Conservation (phyloP, 2,329 filamentous ascomycete species). For the Hypoxylon sp. region DNA sequence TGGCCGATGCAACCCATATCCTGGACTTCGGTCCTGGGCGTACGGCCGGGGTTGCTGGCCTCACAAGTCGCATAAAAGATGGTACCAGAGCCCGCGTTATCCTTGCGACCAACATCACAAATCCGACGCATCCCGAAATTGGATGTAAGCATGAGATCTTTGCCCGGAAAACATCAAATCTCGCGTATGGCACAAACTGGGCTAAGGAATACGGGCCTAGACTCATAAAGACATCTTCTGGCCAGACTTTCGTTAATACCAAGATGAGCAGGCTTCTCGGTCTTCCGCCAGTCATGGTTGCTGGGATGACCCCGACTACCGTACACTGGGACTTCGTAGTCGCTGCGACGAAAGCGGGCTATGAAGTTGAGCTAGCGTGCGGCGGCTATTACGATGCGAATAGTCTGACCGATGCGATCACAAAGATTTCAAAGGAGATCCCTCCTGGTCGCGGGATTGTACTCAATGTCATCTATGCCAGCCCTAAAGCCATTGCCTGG, state of each 20-base stretch:
- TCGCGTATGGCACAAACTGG: slow-evolving; percentile 57
- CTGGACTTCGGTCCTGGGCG: slow-evolving; percentile 55
- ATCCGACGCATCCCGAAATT: slow-evolving; percentile 43
- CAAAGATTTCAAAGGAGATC: slow-evolving; percentile 60
- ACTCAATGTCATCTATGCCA: slow-evolving; percentile 68
- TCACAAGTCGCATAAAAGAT: slow-evolving; percentile 51
- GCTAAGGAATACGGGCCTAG: slow-evolving; percentile 42
- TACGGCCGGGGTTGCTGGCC: slow-evolving; percentile 50
- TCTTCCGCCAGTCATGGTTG: slow-evolving; percentile 62
- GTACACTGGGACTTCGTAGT: slow-evolving; percentile 65
- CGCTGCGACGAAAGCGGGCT: slow-evolving; percentile 67
- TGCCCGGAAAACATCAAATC: slow-evolving; percentile 76
- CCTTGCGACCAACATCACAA: slow-evolving; percentile 45
- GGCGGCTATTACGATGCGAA: slow-evolving; percentile 65
- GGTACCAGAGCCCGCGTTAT: slow-evolving; percentile 54
- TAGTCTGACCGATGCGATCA: slow-evolving; percentile 62
- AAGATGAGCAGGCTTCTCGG: slow-evolving; percentile 62
- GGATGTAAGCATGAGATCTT: slow-evolving; percentile 55
- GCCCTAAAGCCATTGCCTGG: slow-evolving; percentile 66
- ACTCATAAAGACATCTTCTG: slow-evolving; percentile 42
- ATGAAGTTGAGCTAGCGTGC: slow-evolving; percentile 56
- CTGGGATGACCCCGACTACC: slow-evolving; percentile 64
- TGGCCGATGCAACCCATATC: slow-evolving; percentile 53
- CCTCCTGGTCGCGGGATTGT: slow-evolving; percentile 66
- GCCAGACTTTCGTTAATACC: slow-evolving; percentile 45